Evolutionary conservation across 2,329 filamentous ascomycete species (phyloP).

Genomic region (Aspergillus sp.): DNA sequence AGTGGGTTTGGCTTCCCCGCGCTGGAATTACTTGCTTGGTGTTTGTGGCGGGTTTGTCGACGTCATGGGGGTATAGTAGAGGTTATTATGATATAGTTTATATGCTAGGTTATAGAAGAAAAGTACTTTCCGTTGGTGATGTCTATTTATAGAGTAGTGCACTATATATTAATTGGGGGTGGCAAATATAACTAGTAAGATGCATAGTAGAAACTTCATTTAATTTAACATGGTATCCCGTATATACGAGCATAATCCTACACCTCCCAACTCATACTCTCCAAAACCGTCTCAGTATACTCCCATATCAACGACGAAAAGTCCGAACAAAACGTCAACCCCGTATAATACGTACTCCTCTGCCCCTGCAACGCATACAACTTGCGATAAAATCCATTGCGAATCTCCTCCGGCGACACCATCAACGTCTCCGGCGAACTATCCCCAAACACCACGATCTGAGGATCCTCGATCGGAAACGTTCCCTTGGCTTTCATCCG

Average conservation of each 20-base stretch:
- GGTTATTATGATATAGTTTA: too few species aligned
- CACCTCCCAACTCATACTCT: conserved; percentile 9
- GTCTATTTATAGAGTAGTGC: too few species aligned
- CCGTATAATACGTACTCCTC: conserved; percentile 50
- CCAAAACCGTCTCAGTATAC: conserved; percentile 19
- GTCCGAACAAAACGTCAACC: conserved; percentile 38
- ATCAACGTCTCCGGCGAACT: conserved; percentile 44
- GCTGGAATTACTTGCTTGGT: too few species aligned
- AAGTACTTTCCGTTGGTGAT: too few species aligned
- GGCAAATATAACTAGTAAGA: too few species aligned
- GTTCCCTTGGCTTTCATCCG: conserved; percentile 16
- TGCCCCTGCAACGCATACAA: conserved; percentile 49
- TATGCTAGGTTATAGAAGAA: too few species aligned
- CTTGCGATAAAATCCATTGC: conserved; percentile 45
- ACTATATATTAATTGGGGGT: too few species aligned
- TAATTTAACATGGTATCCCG: too few species aligned
- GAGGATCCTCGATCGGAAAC: conserved; percentile 21
- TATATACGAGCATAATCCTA: neutral
- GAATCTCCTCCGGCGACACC: conserved; percentile 38
- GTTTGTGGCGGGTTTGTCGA: neutral
- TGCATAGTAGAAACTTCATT: too few species aligned
- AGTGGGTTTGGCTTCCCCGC: neutral
- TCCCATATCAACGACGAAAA: conserved; percentile 27
- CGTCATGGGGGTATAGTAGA: neutral
- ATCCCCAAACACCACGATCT: conserved; percentile 38